Percentiles rank a stretch among this genome's conserved stretches.
These are phyloP conservation scores for Pyrenochaeta sp. DNA, from an alignment of 2,329 filamentous ascomycete genomes.

Conservation along the genomic window DNA sequence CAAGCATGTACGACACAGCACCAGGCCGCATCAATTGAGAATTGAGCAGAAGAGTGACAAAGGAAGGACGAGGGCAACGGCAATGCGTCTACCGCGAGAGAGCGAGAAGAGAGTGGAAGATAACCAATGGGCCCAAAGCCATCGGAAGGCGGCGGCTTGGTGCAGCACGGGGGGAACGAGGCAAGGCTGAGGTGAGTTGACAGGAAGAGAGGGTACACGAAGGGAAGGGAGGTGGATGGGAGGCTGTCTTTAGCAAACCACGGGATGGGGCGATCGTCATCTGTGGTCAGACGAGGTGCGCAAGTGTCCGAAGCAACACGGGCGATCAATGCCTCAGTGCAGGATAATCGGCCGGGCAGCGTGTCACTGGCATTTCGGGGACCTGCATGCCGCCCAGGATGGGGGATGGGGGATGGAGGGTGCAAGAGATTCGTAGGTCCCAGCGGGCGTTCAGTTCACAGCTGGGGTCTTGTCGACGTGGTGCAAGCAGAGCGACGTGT, in stretches of 20 bases:
- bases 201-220: slow-evolving; percentile 1
- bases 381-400: neutral
- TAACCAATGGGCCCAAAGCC: slow-evolving; percentile 11
- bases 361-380: slow-evolving; percentile 3
- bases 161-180: slow-evolving; percentile 8
- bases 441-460: too few species aligned
- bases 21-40: slow-evolving; percentile 24
- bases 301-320: slow-evolving; percentile 23
- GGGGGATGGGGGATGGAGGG: neutral
- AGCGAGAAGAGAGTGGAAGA: slow-evolving; percentile 16
- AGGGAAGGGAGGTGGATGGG: slow-evolving; percentile 9
- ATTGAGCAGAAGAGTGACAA: slow-evolving; percentile 5
- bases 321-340: slow-evolving; percentile 33
- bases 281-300: slow-evolving; percentile 24
- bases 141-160: slow-evolving; percentile 16
- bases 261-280: slow-evolving; percentile 26
- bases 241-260: slow-evolving; percentile 11
- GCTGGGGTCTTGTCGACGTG: too few species aligned
- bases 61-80: slow-evolving; percentile 8
- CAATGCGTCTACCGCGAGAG: slow-evolving; percentile 7
- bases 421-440: neutral
- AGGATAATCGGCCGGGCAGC: slow-evolving; percentile 11
- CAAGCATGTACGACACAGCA: slow-evolving; percentile 17
- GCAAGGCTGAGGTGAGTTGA: slow-evolving; percentile 6
- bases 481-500: too few species aligned